Base-by-base conservation (phyloP, 805 yeast species). In the Zygosaccharomyces kombuchaensis region DNA sequence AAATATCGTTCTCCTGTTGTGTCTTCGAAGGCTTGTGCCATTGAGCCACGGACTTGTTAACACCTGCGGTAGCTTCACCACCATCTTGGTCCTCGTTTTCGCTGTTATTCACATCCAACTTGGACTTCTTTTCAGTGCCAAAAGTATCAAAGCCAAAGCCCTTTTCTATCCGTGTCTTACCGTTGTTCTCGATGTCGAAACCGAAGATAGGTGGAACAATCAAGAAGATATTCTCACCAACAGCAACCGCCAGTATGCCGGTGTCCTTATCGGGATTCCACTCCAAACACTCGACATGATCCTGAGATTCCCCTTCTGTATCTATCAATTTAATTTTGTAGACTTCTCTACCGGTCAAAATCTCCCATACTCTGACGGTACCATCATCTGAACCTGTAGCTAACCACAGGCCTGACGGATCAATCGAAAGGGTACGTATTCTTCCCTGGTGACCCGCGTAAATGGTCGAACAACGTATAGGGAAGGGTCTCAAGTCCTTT, bases 331-430 rank as follows among this genome's bases (percentile, higher is more conserved):
- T 68, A n/a, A 77, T 71, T 50, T 79, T 78, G 75, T 79, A 87
- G 42, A 91, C 87, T 72, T 91, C 95, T 68, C 99, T 82, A 38
- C 99, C 99, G 4, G 97, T 87, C 48, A 89, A 70, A 14, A 89
- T 82, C 70, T 93, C 99, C 98, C 99, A 93, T n/a, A 93, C 76
- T 56, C 96, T 78, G 6, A 93, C 90, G 13, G 90, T 78, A 45
- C 98, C 98, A 64, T 93, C 99, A 64, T 93, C 98, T 13, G 96
- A 86, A 47, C 97, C 99, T 3, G 99, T 93, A 16, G 99, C 99
- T 46, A 93, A 72, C 93, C 96, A 93, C 57, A 84, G 74, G 4
- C 99, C 99, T 26, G 81, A 74, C 41, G 96, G 95, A 63, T 91
- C 96, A 39, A 91, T 77, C 7, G 90, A 79, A 23, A 93, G 61